Evolutionary conservation across 2,329 filamentous ascomycete genomes (phyloP).

Genomic region (Davidsoniella eucalypti): DNA sequence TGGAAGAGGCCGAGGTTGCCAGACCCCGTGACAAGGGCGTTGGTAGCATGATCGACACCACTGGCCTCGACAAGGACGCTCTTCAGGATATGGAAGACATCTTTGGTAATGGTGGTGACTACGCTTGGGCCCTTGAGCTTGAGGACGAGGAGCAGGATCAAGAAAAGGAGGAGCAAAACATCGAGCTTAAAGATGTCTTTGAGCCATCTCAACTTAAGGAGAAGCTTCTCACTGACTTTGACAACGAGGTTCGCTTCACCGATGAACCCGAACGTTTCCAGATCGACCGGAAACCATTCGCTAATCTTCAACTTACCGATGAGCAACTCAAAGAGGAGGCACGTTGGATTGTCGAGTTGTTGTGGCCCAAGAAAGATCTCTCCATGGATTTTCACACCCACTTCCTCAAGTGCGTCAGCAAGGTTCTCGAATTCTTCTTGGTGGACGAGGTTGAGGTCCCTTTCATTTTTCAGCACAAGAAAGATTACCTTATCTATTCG

Average conservation of each 20-base stretch:
- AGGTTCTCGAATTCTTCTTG: constrained; percentile 90
- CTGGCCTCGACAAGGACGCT: constrained; percentile 78
- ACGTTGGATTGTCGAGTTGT: constrained; percentile 75
- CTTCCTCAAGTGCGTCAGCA: constrained; percentile 75
- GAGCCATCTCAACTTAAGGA: constrained; percentile 90
- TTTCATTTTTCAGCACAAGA: constrained; percentile 95
- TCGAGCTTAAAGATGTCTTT: constrained; percentile 95
- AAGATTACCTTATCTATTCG: constrained; percentile 90
- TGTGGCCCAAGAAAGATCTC: constrained; percentile 76
- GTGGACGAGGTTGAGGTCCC: constrained; percentile 90
- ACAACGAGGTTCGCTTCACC: constrained; percentile 73
- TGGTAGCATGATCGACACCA: constrained; percentile 55
- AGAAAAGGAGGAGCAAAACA: constrained; percentile 60
- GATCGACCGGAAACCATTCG: constrained; percentile 76
- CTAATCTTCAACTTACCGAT: constrained; percentile 59
- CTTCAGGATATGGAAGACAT: constrained; percentile 93
- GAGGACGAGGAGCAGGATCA: constrained; percentile 75
- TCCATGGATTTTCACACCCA: constrained; percentile 56
- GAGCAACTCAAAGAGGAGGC: constrained; percentile 85
- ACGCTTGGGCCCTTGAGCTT: constrained; percentile 80
- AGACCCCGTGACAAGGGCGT: constrained; percentile 58
- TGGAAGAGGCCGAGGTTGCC: constrained; percentile 79
- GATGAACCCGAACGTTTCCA: constrained; percentile 94
- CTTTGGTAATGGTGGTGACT: constrained; percentile 90
- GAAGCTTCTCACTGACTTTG: constrained; percentile 86